Conservation (phyloP, 495 filamentous ascomycete genomes). For the Trichoderma parareesei region DNA sequence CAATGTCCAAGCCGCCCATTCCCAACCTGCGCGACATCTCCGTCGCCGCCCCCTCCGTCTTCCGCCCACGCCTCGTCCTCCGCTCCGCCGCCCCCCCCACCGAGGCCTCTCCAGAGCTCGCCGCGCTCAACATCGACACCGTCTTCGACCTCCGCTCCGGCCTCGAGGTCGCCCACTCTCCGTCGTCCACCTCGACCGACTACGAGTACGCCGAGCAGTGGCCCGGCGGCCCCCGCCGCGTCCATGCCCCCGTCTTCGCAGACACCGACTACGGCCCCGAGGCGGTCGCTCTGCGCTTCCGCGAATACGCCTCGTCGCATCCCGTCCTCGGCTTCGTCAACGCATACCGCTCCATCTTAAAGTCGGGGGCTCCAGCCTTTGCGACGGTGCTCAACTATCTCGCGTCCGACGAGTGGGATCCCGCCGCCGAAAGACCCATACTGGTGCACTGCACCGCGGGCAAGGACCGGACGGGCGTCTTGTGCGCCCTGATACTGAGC, state of each 20-base stretch:
- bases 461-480: constrained; percentile 50
- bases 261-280: constrained; percentile 50
- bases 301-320: constrained; percentile 28
- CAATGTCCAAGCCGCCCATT: neutral
- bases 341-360: constrained; percentile 46
- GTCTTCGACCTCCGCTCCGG: constrained; percentile 61
- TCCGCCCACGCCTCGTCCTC: constrained; percentile 45
- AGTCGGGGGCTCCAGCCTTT: constrained; percentile 28
- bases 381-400: constrained; percentile 36
- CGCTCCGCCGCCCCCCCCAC: constrained; percentile 49
- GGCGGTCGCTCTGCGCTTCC: constrained; percentile 39
- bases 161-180: constrained; percentile 36
- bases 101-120: constrained; percentile 41
- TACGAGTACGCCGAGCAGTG: constrained; percentile 29
- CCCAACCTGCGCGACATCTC: constrained; percentile 1
- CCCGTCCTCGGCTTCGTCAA: constrained; percentile 39
- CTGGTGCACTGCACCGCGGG: constrained; percentile 32
- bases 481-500: constrained; percentile 50
- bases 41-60: constrained; percentile 3
- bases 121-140: constrained; percentile 46
- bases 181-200: constrained; percentile 15
- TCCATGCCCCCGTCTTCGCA: constrained; percentile 52
- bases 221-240: constrained; percentile 37
- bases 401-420: constrained; percentile 20
- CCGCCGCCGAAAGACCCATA: constrained; percentile 21